Evolutionary conservation across 176 grass and related monocot species (phyloP).

Genomic region (Dendrocalamus sinicus): DNA sequence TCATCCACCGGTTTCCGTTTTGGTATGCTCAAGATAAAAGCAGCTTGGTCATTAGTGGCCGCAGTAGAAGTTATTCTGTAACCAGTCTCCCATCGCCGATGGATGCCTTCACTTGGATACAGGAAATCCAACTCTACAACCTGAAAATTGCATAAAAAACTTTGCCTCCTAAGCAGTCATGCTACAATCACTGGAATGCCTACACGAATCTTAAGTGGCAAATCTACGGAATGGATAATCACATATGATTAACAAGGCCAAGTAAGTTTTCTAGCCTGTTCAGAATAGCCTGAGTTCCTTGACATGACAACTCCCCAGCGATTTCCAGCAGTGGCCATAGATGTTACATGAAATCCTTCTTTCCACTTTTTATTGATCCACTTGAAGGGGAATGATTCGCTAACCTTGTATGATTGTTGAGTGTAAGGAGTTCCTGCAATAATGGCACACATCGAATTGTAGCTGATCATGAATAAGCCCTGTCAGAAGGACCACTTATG

Average conservation of each 20-base stretch:
- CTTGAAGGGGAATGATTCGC: constrained; percentile 94
- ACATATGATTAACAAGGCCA: constrained; percentile 16
- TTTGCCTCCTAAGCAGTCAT: not conserved
- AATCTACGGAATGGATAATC: not conserved
- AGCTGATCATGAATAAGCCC: not conserved
- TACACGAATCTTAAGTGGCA: constrained; percentile 10
- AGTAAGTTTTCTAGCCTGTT: constrained; percentile 59
- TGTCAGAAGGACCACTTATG: not conserved
- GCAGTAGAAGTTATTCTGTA: constrained; percentile 89
- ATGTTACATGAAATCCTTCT: constrained; percentile 98
- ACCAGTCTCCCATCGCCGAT: constrained; percentile 85
- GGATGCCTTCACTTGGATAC: constrained; percentile 95
- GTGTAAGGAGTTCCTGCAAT: constrained; percentile 76
- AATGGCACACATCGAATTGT: constrained; percentile 18
- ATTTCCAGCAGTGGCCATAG: constrained; percentile 89
- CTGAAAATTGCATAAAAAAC: constrained; percentile 42
- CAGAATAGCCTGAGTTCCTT: constrained; percentile 81
- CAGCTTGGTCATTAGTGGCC: constrained; percentile 80
- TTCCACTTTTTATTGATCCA: constrained; percentile 99
- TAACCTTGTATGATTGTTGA: constrained; percentile 97
- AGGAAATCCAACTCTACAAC: constrained; percentile 97
- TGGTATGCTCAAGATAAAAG: constrained; percentile 88
- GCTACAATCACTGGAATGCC: not conserved
- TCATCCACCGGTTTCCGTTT: constrained; percentile 80
- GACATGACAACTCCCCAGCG: constrained; percentile 97